A percentile compares a stretch with the other conserved stretches of the same genome.
These are phyloP conservation scores for Trypanosoma rangeli DNA, from an alignment of 208 protist genomes.

Conservation along the genomic window DNA sequence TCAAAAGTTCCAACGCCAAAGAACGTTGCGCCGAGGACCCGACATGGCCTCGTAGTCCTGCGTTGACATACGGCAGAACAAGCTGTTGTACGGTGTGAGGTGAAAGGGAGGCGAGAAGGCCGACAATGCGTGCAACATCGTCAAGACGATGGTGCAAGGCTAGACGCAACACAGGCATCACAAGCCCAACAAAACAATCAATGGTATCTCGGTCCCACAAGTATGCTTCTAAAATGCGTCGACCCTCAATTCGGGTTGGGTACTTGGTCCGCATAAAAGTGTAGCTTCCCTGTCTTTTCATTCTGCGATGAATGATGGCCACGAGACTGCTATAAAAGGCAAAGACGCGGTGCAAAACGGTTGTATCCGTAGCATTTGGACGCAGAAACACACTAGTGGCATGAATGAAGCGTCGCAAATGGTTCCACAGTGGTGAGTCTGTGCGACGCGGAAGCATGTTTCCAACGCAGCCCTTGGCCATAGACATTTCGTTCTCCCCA, in stretches of 20 bases:
- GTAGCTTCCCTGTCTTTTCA: constrained; percentile 13
- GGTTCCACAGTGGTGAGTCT: constrained; percentile 71
- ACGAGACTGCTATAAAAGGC: constrained; percentile 46
- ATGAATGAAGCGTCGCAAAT: constrained; percentile 74
- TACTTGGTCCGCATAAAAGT: background rate
- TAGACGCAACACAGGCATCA: constrained; percentile 41
- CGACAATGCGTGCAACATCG: constrained; percentile 26
- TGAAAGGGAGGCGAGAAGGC: constrained; percentile 40
- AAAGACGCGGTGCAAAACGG: constrained; percentile 33
- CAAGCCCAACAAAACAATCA: constrained; percentile 49
- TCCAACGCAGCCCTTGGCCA: constrained; percentile 17
- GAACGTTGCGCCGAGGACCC: constrained; percentile 37
- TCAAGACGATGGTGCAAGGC: constrained; percentile 36
- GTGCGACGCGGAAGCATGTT: constrained; percentile 30
- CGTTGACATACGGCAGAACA: constrained; percentile 35
- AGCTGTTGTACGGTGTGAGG: constrained; percentile 34
- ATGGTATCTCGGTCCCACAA: constrained; percentile 43
- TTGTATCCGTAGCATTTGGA: constrained; percentile 32
- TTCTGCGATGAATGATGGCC: constrained; percentile 19
- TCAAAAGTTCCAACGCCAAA: constrained; percentile 34
- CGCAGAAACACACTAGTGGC: constrained; percentile 70
- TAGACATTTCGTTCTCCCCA: constrained; percentile 11
- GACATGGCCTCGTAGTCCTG: constrained; percentile 30
- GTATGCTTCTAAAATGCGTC: constrained; percentile 12
- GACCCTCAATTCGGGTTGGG: background rate